Percentiles rank a stretch among this genome's conserved stretches.
Conservation (phyloP, 1,284 basidiomycete species). For the Tylopilus sp. region DNA sequence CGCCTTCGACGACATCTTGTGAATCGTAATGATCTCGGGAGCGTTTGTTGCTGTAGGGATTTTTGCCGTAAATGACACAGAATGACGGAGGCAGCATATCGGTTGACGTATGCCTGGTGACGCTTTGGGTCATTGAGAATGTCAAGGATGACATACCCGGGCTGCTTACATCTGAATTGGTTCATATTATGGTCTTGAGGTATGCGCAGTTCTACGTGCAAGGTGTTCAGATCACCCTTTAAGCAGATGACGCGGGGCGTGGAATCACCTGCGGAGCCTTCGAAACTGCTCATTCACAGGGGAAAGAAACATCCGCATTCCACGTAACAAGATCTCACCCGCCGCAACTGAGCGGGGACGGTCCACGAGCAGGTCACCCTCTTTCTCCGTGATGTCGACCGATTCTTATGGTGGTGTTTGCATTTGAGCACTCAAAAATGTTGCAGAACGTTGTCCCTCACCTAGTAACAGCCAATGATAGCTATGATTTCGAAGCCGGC, state of each 20-base stretch:
- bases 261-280: conserved; percentile 30
- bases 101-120: conserved; percentile 37
- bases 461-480: conserved; percentile 37
- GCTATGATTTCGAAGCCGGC: conserved; percentile 31
- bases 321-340: conserved; percentile 30
- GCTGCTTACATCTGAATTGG: conserved; percentile 39
- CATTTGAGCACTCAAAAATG: not conserved
- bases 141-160: conserved; percentile 38
- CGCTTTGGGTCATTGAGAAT: conserved; percentile 36
- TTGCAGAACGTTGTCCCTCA: conserved; percentile 5
- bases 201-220: conserved; percentile 35
- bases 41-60: conserved; percentile 41
- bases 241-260: not conserved
- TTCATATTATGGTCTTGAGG: conserved; percentile 35
- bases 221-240: not conserved
- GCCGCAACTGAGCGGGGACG: conserved; percentile 34
- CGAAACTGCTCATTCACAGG: conserved; percentile 35
- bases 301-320: conserved; percentile 32
- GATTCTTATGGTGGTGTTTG: conserved; percentile 38
- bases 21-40: conserved; percentile 40
- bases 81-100: conserved; percentile 48
- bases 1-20: conserved; percentile 36
- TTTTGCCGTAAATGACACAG: conserved; percentile 49
- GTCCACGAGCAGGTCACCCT: conserved; percentile 32
- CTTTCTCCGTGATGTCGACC: conserved; percentile 39